Conservation (phyloP, 192 early-diverging fungal genomes). For the Chytriomyces confervae region DNA sequence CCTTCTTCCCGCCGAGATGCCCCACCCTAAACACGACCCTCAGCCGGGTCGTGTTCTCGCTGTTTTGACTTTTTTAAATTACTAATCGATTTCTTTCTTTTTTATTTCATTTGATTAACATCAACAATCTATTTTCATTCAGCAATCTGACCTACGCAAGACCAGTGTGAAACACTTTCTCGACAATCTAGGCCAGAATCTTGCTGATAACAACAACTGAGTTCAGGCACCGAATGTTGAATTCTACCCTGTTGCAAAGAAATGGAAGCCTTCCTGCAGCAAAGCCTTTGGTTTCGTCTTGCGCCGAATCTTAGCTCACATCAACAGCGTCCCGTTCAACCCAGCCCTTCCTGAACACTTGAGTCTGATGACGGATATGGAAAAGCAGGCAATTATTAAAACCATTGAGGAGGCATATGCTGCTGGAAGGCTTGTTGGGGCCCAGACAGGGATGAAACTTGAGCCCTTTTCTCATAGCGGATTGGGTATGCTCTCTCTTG, state of each 20-base stretch:
- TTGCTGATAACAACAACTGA: not conserved
- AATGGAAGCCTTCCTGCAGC: not conserved
- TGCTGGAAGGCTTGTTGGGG: conserved; percentile 17
- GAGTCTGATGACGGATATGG: conserved; percentile 3
- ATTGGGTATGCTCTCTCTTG: conserved; percentile 12
- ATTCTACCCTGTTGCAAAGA: not conserved
- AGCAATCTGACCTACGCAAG: too few relatives aligned
- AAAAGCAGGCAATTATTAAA: conserved; percentile 8
- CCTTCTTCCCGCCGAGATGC: too few relatives aligned
- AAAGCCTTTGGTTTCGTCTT: not conserved
- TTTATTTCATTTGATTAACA: too few relatives aligned
- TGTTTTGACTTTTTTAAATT: too few relatives aligned
- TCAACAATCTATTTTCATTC: too few relatives aligned
- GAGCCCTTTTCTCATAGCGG: conserved; percentile 18
- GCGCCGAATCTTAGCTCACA: too few relatives aligned
- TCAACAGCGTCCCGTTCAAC: not conserved
- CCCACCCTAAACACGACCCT: too few relatives aligned
- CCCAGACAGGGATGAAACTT: not conserved
- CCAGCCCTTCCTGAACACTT: conserved; percentile 1
- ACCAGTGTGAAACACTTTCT: too few relatives aligned
- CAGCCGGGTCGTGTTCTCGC: too few relatives aligned
- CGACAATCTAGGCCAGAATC: too few relatives aligned
- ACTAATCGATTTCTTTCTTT: too few relatives aligned
- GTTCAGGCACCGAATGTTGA: not conserved
- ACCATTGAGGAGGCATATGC: conserved; percentile 18